phyloP scores from a whole-genome alignment of 192 early-diverging fungal genomes.

The Coemansia biformis region DNA sequence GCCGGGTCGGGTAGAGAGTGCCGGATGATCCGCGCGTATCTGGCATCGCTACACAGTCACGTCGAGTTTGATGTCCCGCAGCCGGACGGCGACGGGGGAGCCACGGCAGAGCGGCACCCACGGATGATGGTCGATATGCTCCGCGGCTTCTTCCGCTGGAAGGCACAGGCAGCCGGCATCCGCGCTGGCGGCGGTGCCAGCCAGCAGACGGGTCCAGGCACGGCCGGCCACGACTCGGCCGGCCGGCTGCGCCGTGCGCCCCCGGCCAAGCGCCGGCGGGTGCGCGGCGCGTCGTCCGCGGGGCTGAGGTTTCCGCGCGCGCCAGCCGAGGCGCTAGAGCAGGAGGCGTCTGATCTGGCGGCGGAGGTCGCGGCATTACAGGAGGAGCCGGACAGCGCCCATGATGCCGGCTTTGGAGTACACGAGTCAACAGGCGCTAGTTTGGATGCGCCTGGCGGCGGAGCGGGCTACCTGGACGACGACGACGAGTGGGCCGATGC shows the following conservation, averaged over 20 bases:
- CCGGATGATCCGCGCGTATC: slow-evolving; percentile 21
- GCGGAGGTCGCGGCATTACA: slow-evolving; percentile 13
- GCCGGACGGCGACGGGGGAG: not conserved
- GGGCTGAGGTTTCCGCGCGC: slow-evolving; percentile 23
- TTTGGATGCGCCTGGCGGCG: too few relatives aligned
- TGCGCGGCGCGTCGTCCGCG: slow-evolving; percentile 48
- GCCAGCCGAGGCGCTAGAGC: slow-evolving; percentile 27
- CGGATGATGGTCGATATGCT: slow-evolving; percentile 51
- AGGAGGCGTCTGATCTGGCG: slow-evolving; percentile 30
- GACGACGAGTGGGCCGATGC: slow-evolving; percentile 46
- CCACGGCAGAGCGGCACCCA: slow-evolving; percentile 8
- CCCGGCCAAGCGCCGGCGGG: slow-evolving; percentile 50
- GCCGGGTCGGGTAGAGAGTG: slow-evolving; percentile 20
- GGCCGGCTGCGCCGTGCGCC: slow-evolving; percentile 29
- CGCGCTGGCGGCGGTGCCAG: not conserved
- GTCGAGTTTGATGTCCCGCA: slow-evolving; percentile 6
- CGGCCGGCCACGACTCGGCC: not conserved
- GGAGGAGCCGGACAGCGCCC: not conserved
- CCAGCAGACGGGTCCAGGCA: too few relatives aligned
- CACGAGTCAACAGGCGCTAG: too few relatives aligned
- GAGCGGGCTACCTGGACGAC: slow-evolving; percentile 13
- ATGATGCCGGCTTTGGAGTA: too few relatives aligned
- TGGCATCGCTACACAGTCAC: slow-evolving; percentile 2
- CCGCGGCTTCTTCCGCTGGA: slow-evolving; percentile 72
- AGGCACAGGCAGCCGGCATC: slow-evolving; percentile 52